Percentiles rank a stretch among this genome's conserved stretches.
These are phyloP conservation scores for Kernera saxatilis DNA, from an alignment of 345 rosid genomes.

Conservation along the genomic window DNA sequence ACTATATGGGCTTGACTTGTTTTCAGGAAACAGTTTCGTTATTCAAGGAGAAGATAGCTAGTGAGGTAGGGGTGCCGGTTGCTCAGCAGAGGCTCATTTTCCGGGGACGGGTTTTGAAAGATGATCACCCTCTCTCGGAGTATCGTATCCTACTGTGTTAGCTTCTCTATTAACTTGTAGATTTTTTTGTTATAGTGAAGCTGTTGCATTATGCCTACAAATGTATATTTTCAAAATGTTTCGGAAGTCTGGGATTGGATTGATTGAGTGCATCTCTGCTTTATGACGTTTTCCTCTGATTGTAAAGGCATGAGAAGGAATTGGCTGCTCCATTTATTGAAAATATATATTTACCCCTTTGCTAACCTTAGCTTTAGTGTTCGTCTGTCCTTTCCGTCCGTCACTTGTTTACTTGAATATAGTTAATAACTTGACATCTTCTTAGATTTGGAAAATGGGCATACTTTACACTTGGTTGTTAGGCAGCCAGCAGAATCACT, in stretches of 20 bases:
- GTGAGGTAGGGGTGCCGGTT: conserved; percentile 64
- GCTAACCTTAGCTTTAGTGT: background rate
- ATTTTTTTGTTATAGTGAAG: background rate
- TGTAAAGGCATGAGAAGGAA: background rate
- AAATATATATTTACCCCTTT: background rate
- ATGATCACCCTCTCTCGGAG: conserved; percentile 81
- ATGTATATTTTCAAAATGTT: background rate
- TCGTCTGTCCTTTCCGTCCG: background rate
- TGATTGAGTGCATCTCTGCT: background rate
- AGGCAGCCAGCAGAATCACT: conserved; percentile 67
- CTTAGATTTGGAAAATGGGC: conserved; percentile 87
- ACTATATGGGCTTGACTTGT: conserved; percentile 9
- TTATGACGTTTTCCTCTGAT: background rate
- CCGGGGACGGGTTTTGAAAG: conserved; percentile 86
- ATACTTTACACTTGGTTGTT: conserved; percentile 83
- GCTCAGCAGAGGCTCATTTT: conserved; percentile 90
- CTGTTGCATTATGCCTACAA: background rate
- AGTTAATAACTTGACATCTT: conserved; percentile 38
- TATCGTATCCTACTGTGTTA: conserved; percentile 65
- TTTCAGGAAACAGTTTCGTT: conserved; percentile 63
- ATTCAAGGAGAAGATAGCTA: conserved; percentile 88
- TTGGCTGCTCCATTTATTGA: background rate
- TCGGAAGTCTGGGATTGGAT: background rate
- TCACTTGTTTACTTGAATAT: background rate
- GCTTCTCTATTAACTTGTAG: background rate